Conservation (phyloP, 495 filamentous ascomycete species). For the Trypethelium eluteriae region DNA sequence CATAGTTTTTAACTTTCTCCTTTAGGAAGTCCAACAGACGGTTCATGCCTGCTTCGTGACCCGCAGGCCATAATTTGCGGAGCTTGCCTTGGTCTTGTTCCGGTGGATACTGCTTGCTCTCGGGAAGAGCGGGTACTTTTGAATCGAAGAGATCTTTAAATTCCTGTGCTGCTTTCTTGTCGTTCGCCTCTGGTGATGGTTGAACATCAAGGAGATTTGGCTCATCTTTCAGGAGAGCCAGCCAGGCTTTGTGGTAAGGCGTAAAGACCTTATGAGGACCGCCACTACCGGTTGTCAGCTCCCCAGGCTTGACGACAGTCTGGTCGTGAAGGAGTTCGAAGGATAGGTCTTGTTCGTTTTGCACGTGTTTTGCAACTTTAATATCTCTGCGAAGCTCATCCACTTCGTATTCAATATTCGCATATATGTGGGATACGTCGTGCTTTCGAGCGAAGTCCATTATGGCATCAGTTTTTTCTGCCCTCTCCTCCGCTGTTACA, state of each 20-base stretch:
- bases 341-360: slow-evolving; percentile 22
- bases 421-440: slow-evolving; percentile 41
- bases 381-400: slow-evolving; percentile 49
- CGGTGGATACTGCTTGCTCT: slow-evolving; percentile 37
- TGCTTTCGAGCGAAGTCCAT: slow-evolving; percentile 37
- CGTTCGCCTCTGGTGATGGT: slow-evolving; percentile 31
- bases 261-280: slow-evolving; percentile 42
- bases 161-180: slow-evolving; percentile 23
- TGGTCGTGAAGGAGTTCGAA: slow-evolving; percentile 38
- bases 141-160: slow-evolving; percentile 32
- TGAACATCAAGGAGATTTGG: slow-evolving; percentile 33
- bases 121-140: slow-evolving; percentile 29
- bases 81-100: slow-evolving; percentile 33
- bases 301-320: slow-evolving; percentile 37
- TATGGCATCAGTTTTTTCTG: slow-evolving; percentile 32
- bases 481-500: slow-evolving; percentile 30
- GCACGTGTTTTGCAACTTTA: slow-evolving; percentile 29
- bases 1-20: slow-evolving; percentile 35
- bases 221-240: slow-evolving; percentile 30
- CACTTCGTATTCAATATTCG: slow-evolving; percentile 55
- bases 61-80: slow-evolving; percentile 40
- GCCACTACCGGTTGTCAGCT: slow-evolving; percentile 30
- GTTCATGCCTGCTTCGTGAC: slow-evolving; percentile 36
- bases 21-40: slow-evolving; percentile 37
- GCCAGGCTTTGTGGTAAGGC: slow-evolving; percentile 39